A percentile compares a stretch with the other conserved stretches of the same genome.
Evolutionary conservation across 768 basidiomycete species (phyloP).

Genomic region (Porphyrellus cyaneotinctus): DNA sequence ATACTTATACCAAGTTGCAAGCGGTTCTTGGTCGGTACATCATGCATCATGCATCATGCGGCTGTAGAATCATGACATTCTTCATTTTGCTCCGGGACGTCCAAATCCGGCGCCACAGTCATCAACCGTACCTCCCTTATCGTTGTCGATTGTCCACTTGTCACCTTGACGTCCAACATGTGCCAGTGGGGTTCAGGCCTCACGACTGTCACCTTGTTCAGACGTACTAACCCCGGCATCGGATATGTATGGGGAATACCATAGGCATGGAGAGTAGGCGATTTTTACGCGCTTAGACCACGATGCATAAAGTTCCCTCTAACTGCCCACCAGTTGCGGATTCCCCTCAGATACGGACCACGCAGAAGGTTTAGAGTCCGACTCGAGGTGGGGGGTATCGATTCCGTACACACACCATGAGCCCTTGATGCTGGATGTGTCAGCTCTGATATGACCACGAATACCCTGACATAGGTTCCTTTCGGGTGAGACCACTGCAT

Average conservation of each 20-base stretch:
- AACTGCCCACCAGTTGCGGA: conserved; percentile 6
- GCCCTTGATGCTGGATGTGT: conserved; percentile 16
- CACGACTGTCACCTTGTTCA: background rate
- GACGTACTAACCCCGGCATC: conserved; percentile 3
- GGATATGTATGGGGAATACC: background rate
- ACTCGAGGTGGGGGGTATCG: background rate
- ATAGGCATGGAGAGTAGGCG: conserved; percentile 1
- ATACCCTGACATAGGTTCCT: conserved; percentile 12
- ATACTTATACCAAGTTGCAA: background rate
- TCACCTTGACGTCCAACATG: background rate
- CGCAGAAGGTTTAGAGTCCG: background rate
- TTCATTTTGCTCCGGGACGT: background rate
- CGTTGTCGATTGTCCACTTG: background rate
- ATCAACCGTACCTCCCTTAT: background rate
- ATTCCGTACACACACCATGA: conserved; percentile 13
- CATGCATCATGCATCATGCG: no score
- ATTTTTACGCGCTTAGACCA: background rate
- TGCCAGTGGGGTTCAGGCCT: background rate
- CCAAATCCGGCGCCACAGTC: background rate
- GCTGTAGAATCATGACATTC: background rate
- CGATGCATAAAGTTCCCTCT: conserved; percentile 9
- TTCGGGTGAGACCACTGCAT: conserved; percentile 1
- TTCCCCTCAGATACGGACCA: background rate
- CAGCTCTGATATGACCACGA: conserved; percentile 13
- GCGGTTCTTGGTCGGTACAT: background rate